Base-by-base conservation (phyloP, 1,284 basidiomycete species). In the Earliella scabrosa region DNA sequence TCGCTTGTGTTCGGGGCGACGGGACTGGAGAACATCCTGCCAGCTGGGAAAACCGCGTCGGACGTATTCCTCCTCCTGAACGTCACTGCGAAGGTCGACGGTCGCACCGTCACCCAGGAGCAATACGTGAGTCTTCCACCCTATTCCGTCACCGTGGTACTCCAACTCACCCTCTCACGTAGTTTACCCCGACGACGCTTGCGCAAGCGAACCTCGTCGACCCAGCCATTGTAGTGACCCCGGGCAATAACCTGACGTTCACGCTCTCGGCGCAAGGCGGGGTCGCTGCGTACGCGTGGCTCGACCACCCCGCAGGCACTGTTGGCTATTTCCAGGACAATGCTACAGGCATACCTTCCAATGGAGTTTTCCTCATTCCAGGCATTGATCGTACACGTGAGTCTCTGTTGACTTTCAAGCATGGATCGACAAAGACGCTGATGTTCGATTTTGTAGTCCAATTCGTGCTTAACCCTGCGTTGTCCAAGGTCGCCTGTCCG, bases 271-370 rank as follows among this genome's bases (percentile, higher is more conserved):
- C 81, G 4, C 68, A 71, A 47, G 78, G 80, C 7, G 82, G 81
- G 2, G 83, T 85, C 4, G 82, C 80, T 1, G 74, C 77, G 4
- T 85, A 80, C 78, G 78, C 83, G 2, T 86, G 81, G 81, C 66
- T 87, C 4, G 82, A 86, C 52, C 83, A 85, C 66, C 82, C 82
- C 0, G 69, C 73, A 0, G 79, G 79, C 14, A 83, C 80, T 0
- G 68, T 85, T 2, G 85, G 84, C 1, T 73, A 78, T 46, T 86
- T 86, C 64, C 70, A 79, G 29, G 82, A 84, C 54, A 64, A 59
- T 26, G 54, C 55, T 10, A 81, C 77, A 0, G 73, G 73, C 0
- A 34, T 70, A 13, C 78, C 79, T 0, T 69, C 71, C 9, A 84
- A 85, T 59, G 82, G 80, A 4, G 84, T 82, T 64, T 83, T 79